Base-by-base conservation (phyloP, 495 filamentous ascomycete genomes). In the Letharia lupina region DNA sequence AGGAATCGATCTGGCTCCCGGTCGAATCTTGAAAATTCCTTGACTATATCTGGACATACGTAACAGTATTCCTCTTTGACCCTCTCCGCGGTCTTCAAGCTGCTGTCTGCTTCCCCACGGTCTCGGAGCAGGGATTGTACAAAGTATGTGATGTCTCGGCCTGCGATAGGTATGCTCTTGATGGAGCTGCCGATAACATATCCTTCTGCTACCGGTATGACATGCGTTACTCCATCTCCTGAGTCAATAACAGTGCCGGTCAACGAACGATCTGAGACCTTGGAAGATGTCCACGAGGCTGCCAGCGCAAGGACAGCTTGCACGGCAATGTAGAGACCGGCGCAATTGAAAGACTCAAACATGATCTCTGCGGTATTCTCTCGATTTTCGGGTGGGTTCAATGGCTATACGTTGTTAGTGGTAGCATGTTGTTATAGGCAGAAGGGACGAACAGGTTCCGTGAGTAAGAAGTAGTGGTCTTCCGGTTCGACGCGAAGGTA, bases 341-440 rank as follows among this genome's bases (percentile, higher is more conserved):
- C 93, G 78, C 94, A 98, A 77, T 98, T 98, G 82, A 98, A 98
- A 23, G 93, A 96, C 74, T 98, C 94, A 79, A 98, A 98, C 89
- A 98, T 96, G 77, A 98, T 98, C 76, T 98, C 94, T 76, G 94
- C 94, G 31, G 94, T 98, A 76, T 97, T 97, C 76, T 98, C 94
- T 69, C 94, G 92, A 77, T 97, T 97, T 80, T 98, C 94, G 28
- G 94, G 94, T 37, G 94, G 94, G 78, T 98, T 98, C 66, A 98
- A 83, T 65, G 94, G 95, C 91, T 97, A 70, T 57, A 75, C 65
- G 66, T 50, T 57, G 62, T 54, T 61, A 47, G 33, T 56, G 8
- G 23, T 23, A 4, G 20, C 33, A 39, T 42, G 16, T 12, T n/a
- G 23, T 12, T 54, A 31, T 3, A 12, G 18, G 18, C 7, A 4